Conservation (phyloP, 345 rosid species). For the Kernera saxatilis region DNA sequence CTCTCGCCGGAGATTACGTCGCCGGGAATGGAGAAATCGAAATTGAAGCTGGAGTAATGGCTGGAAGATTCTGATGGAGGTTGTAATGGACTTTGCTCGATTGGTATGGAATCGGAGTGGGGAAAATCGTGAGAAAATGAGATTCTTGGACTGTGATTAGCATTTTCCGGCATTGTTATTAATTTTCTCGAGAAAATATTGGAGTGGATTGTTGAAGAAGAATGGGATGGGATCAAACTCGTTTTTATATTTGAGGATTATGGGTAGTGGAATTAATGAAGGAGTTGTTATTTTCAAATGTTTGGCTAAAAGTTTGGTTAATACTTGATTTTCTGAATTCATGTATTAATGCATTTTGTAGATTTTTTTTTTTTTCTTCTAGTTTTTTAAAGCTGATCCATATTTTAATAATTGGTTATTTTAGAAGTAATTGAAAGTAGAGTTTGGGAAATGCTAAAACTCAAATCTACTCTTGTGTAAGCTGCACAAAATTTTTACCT, state of each 20-base stretch:
- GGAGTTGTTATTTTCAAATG: slow-evolving; percentile 10
- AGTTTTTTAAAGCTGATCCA: no score
- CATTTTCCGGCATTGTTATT: slow-evolving; percentile 38
- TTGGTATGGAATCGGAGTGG: slow-evolving; percentile 38
- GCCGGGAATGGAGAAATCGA: slow-evolving; percentile 25
- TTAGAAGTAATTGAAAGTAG: no score
- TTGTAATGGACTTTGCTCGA: slow-evolving; percentile 39
- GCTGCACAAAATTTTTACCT: no score
- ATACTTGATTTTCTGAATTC: background rate
- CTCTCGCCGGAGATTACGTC: slow-evolving; percentile 16
- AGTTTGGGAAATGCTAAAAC: no score
- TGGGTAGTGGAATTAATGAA: background rate
- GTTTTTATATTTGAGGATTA: background rate
- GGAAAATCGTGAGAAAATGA: slow-evolving; percentile 65
- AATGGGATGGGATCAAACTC: background rate
- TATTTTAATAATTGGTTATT: no score
- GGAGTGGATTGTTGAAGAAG: background rate
- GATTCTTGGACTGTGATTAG: slow-evolving; percentile 49
- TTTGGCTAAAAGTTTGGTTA: background rate
- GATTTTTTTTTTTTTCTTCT: no score
- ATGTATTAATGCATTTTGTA: background rate
- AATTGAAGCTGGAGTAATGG: slow-evolving; percentile 32
- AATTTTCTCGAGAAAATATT: background rate
- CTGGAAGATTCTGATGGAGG: slow-evolving; percentile 31
- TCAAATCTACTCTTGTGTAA: no score